These are phyloP conservation scores for Athelia psychrophila DNA, from an alignment of 1,284 basidiomycete species.

Conservation along the genomic window DNA sequence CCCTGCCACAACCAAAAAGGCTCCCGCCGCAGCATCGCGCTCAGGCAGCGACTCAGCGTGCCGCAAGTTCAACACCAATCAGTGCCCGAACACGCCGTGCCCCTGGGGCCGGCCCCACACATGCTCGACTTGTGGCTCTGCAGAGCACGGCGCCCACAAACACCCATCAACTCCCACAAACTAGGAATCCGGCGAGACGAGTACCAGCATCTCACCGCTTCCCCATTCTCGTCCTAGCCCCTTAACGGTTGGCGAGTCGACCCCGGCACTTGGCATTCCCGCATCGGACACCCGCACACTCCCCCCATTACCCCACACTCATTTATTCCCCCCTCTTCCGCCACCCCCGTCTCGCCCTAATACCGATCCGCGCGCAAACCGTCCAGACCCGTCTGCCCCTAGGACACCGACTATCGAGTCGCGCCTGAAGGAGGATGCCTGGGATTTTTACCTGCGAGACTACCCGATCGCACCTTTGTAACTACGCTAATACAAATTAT, in stretches of 20 bases:
- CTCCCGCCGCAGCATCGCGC: not conserved
- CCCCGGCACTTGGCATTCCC: not conserved
- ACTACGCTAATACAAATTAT: conserved; percentile 26
- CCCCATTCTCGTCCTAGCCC: not conserved
- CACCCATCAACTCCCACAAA: too few species aligned
- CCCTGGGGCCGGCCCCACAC: too few species aligned
- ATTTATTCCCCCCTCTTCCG: conserved; percentile 14
- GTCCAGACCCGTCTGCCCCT: not conserved
- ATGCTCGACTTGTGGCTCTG: too few species aligned
- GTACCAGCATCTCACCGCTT: too few species aligned
- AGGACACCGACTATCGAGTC: conserved; percentile 13
- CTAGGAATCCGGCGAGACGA: too few species aligned
- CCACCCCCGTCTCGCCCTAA: conserved; percentile 26
- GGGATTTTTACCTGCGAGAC: conserved; percentile 22
- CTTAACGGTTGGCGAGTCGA: not conserved
- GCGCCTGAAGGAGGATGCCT: conserved; percentile 17
- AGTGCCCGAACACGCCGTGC: too few species aligned
- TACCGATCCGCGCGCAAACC: conserved; percentile 22
- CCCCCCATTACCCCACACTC: conserved; percentile 9
- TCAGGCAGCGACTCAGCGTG: too few species aligned
- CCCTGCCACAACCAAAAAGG: not conserved
- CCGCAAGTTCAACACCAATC: too few species aligned
- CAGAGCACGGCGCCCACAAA: too few species aligned
- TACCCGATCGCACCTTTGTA: conserved; percentile 30
- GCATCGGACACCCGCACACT: not conserved